phyloP scores from a whole-genome alignment of 495 filamentous ascomycete species.

The Mycothermus thermophilus region DNA sequence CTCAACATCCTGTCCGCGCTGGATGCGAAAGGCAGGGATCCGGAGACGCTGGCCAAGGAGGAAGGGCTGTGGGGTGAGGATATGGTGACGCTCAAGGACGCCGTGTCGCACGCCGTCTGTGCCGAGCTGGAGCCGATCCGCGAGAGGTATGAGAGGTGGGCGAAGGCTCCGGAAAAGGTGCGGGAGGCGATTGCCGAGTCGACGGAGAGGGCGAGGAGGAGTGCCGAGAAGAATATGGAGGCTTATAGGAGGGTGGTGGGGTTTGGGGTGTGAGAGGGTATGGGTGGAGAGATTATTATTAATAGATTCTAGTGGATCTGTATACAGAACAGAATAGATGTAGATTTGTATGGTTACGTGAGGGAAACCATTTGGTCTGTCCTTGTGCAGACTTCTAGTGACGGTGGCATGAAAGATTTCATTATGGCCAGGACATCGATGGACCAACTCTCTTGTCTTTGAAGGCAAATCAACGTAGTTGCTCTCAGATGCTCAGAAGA shows the following conservation, averaged over 20 bases:
- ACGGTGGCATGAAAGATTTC: too few species aligned
- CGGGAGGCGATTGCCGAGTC: constrained; percentile 48
- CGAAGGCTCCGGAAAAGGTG: constrained; percentile 34
- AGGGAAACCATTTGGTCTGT: too few species aligned
- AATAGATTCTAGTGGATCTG: too few species aligned
- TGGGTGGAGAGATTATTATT: too few species aligned
- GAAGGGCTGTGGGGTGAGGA: too few species aligned
- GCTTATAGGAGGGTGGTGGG: constrained; percentile 50
- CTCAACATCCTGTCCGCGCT: constrained; percentile 61
- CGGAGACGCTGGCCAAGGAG: constrained; percentile 42
- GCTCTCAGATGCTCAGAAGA: too few species aligned
- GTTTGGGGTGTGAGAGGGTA: too few species aligned
- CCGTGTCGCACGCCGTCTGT: constrained; percentile 41
- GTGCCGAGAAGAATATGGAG: constrained; percentile 54
- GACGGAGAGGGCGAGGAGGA: constrained; percentile 43
- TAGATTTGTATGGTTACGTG: too few species aligned
- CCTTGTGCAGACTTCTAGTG: too few species aligned
- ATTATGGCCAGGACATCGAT: too few species aligned
- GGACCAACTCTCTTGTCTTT: too few species aligned
- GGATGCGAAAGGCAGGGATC: constrained; percentile 29
- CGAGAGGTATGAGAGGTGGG: constrained; percentile 43
- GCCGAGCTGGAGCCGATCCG: constrained; percentile 43
- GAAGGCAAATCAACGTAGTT: too few species aligned
- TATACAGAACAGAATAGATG: background rate
- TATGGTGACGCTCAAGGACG: constrained; percentile 66